Conservation (phyloP, 106 monocot species). For the Allium cepa region DNA sequence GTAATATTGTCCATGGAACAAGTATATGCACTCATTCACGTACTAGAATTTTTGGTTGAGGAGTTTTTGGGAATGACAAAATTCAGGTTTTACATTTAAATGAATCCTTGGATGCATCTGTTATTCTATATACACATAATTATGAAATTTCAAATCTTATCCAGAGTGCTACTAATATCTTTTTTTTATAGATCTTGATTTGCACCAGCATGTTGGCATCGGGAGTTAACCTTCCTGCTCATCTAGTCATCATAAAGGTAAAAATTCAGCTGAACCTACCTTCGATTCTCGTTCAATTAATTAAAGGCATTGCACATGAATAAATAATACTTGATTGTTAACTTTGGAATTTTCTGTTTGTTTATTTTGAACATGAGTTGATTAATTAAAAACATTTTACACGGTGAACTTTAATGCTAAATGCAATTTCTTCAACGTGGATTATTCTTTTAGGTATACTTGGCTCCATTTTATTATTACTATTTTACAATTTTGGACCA, state of each 20-base stretch:
- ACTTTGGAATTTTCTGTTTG: no score
- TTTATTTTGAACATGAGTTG: no score
- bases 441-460: no score
- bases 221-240: conserved; percentile 98
- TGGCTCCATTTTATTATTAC: no score
- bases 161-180: no score
- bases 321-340: no score
- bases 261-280: neutral
- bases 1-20: conserved; percentile 95
- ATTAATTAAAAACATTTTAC: no score
- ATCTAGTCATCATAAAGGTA: conserved; percentile 96
- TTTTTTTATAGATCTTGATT: conserved; percentile 50
- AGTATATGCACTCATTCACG: conserved; percentile 94
- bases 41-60: conserved; percentile 76
- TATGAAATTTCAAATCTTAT: neutral
- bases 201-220: conserved; percentile 97
- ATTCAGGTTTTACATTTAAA: conserved; percentile 60
- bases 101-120: neutral
- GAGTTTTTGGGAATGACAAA: conserved; percentile 90
- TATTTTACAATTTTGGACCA: no score
- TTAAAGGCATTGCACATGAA: no score
- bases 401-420: no score
- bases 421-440: no score
- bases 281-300: no score
- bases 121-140: neutral